Base-by-base conservation (phyloP, 2,329 filamentous ascomycete genomes). In the Colletotrichum sp. region DNA sequence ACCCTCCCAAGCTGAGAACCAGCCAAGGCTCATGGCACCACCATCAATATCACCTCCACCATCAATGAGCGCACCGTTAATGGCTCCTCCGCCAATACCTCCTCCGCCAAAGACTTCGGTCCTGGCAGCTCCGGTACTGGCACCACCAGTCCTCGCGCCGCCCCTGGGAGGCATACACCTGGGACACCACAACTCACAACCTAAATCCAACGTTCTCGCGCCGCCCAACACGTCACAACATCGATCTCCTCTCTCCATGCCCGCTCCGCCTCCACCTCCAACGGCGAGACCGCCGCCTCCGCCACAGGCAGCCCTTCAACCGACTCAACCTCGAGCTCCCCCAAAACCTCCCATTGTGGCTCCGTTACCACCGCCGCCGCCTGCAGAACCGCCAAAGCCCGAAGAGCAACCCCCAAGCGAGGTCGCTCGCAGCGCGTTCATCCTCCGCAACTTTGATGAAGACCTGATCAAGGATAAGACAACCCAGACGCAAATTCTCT, bases 371-470 rank as follows among this genome's bases (percentile, higher is more conserved):
- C 77, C 72, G 71, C 78, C 72, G 21, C 79, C 80, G 30, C 79
- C 81, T 43, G 60, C 76, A 39, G 64, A 75, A 30, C 69, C 78
- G 30, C 48, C 75, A 7, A 64, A 68, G 9, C 52, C 60, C 7
- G 48, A 75, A 34, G 66, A 76, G 36, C 61, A 67, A 9, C 74
- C 81, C 4, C 79, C 82, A 21, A 83, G 80, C 4, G 79, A 65
- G 78, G 89, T 92, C 63, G 89, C 91, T 75, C 88, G 90, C 48
- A 89, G 89, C 79, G 88, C 90, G 82, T 90, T 92, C 76, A 89
- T 92, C 65, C 87, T 91, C 36, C 90, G 92, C 70, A 92, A 91
- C 77, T 92, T 92, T 80, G 87, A 92, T 79, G 87, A 90, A 60
- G 86, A 88, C 66, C 88, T 88, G 63, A 86, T 92, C 76, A 88